Base-by-base conservation (phyloP, 176 grass and related monocot species). In the Oryza glumipatula region DNA sequence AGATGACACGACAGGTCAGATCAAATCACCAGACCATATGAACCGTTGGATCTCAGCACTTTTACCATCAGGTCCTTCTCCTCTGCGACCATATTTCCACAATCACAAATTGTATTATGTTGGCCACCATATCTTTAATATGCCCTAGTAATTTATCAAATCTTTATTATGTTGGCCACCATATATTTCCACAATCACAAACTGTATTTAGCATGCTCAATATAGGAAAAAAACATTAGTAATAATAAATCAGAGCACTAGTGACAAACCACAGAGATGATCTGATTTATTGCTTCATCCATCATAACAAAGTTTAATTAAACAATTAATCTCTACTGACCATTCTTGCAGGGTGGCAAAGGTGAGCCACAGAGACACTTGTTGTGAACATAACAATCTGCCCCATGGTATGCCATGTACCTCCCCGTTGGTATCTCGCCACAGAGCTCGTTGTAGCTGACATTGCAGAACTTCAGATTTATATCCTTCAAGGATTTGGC, bases 301-400 rank as follows among this genome's bases (percentile, higher is more conserved):
- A 7, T 21, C 22, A 7, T 21, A 22, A 46, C 44, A 9, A 38
- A 56, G 52, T 56, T 56, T 65, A 45, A 64, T 7, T 8, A 32
- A 3, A 5, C 4, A 36, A 4, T 41, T 41, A 41, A 16, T 19
- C 48, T 64, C 36, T 21, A 67, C 58, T 7, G 65, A 4, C 7
- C 21, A 65, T 74, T 83, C 38, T 72, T 70, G 76, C 90, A 89
- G 28, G 83, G 65, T 1, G 80, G 47, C 28, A 91, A 51, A 52
- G 89, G 92, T 38, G 76, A 76, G 4, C 89, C 89, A 68, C 89
- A 91, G 15, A 94, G 87, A 38, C 92, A 91, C 71, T 94, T 87
- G 84, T 94, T 94, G 35, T 94, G 72, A 7, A 58, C 74, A 66
- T 82, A 91, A 30, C 65, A 85, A 16, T 79, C 68, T 36, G 79